These are phyloP conservation scores for Aaosphaeria pasadenensis DNA, from an alignment of 2,329 filamentous ascomycete species.

Conservation along the genomic window DNA sequence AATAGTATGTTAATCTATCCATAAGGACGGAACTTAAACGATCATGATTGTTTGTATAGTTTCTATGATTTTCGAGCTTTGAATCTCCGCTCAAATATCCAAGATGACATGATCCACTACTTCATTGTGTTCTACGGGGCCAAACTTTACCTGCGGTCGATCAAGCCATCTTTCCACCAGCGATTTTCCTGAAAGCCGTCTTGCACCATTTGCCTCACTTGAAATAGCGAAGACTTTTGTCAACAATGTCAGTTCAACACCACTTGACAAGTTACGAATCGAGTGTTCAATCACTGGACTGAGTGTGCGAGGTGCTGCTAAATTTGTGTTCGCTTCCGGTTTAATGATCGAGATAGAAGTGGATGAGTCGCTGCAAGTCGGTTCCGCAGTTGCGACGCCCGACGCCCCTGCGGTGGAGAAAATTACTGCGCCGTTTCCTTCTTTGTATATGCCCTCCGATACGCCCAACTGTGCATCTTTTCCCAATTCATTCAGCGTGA, in stretches of 20 bases:
- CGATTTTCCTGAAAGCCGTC: neutral
- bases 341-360: neutral
- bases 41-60: neutral
- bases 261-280: neutral
- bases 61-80: neutral
- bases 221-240: neutral
- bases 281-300: neutral
- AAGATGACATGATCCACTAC: neutral
- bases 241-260: neutral
- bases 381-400: neutral
- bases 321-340: neutral
- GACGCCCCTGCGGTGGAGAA: neutral
- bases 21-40: neutral
- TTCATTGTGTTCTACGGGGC: neutral
- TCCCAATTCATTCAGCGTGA: neutral
- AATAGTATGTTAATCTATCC: neutral
- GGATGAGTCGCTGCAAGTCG: neutral
- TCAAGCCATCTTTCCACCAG: neutral
- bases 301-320: neutral
- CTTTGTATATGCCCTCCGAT: neutral
- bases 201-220: neutral
- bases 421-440: neutral
- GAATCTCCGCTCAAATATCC: neutral
- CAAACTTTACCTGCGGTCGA: neutral
- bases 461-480: neutral